Evolutionary conservation across 1,284 basidiomycete species (phyloP).

Genomic region (Trametes pubescens): DNA sequence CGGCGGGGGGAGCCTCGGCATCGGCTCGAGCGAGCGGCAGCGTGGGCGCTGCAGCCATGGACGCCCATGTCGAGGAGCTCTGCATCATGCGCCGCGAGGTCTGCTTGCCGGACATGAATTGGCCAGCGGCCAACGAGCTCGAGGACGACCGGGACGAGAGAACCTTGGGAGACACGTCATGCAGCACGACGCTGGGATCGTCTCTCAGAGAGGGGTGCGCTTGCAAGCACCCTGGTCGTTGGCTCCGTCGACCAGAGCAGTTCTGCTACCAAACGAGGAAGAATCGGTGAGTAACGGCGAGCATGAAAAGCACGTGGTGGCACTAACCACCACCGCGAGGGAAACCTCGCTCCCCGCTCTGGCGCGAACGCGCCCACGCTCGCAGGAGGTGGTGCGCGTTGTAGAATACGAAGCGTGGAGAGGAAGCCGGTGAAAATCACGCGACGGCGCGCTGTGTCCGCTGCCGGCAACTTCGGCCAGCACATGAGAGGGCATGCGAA

Average conservation of each 20-base stretch:
- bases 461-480: not conserved
- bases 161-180: not conserved
- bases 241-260: not conserved
- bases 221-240: not conserved
- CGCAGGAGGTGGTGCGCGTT: not conserved
- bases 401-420: not conserved
- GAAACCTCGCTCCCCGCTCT: not conserved
- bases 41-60: not conserved
- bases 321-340: not conserved
- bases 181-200: conserved; percentile 2
- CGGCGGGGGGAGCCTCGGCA: not conserved
- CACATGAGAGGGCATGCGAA: not conserved
- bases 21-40: not conserved
- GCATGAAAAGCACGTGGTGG: conserved; percentile 7
- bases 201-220: not conserved
- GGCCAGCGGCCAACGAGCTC: not conserved
- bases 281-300: not conserved
- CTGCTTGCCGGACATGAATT: conserved; percentile 7
- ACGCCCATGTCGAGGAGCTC: not conserved
- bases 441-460: not conserved
- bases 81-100: not conserved
- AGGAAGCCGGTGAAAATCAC: not conserved
- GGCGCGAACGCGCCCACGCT: not conserved
- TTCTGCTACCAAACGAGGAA: not conserved
- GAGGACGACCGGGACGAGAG: not conserved